Evolutionary conservation across 352 stramenopile genomes (phyloP), one percentile per base, ranked within the genome.

Genomic region (Elongisporangium anandrum): DNA sequence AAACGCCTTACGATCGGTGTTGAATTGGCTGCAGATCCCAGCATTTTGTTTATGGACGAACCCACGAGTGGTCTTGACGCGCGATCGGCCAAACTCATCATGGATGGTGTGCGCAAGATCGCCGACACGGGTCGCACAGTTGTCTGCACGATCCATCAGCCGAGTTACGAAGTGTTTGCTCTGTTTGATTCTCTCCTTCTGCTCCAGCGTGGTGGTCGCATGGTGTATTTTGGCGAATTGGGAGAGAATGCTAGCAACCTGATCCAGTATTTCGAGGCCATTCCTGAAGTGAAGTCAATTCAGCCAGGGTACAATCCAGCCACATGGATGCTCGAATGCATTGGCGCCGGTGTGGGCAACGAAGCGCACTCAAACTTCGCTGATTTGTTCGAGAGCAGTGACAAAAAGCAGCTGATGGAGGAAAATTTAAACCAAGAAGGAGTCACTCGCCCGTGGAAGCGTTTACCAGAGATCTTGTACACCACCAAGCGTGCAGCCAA

Each of bases 71-170:
- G 92, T 5, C 65, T 98, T 9, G 93, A 98, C 61, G 83, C 81
- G 4, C 94, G 81, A 52, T 83, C 73, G 3, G 93, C 93, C 17
- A 86, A 96, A 47, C 70, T 94, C 51, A 69, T 97, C 17, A 92
- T 97, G 63, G 78, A 85, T n/a, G 77, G 94, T 2, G 75, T 97
- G 16, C 88, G 91, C 56, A 94, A 95, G 60, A 83, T 97, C 54
- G 88, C 90, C 13, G 60, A 70, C 54, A 77, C 77, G 4, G 87
- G 88, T 0, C 65, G 78, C 17, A 94, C 81, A 3, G 77, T 98
- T 26, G 71, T 97, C 0, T 97, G 93, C 55, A 97, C 90, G 8
- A 98, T 98, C 64, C 92, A 98, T 63, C 92, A 98, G 66, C 92
- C 92, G 17, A 84, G 74, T n/a, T 85, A 77, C 2, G 84, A 97